Conservation (phyloP, 768 basidiomycete species). For the Agaricus subrufescens region DNA sequence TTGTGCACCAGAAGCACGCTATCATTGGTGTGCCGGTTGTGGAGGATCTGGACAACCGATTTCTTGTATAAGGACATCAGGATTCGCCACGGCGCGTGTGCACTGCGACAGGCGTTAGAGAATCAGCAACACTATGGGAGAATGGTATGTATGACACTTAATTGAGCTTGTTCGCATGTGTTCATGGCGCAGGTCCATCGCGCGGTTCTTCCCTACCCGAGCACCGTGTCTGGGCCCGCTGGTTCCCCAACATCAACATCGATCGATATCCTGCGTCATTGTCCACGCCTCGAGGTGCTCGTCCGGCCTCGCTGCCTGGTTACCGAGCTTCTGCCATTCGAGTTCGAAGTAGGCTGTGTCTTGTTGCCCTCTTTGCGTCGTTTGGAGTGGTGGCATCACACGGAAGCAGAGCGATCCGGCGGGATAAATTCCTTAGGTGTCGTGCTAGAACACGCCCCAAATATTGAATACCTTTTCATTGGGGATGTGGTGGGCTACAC, state of each 20-base stretch:
- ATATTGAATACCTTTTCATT: slow-evolving; percentile 53
- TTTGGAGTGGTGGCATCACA: slow-evolving; percentile 67
- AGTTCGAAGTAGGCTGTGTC: slow-evolving; percentile 45
- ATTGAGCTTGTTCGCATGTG: slow-evolving; percentile 3
- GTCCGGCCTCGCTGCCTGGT: slow-evolving; percentile 37
- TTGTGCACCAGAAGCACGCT: slow-evolving; percentile 35
- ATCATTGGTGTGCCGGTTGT: slow-evolving; percentile 52
- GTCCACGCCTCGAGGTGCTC: slow-evolving; percentile 49
- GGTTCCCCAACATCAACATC: slow-evolving; percentile 25
- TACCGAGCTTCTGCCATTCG: slow-evolving; percentile 35
- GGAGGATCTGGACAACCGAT: slow-evolving; percentile 42
- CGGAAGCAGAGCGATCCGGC: slow-evolving; percentile 52
- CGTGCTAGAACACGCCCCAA: slow-evolving; percentile 49
- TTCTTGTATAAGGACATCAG: slow-evolving; percentile 53
- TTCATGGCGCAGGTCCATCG: slow-evolving; percentile 41
- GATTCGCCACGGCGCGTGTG: slow-evolving; percentile 26
- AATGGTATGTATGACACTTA: slow-evolving; percentile 21
- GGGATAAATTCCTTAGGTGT: slow-evolving; percentile 59
- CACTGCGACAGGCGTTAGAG: slow-evolving; percentile 23
- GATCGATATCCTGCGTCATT: slow-evolving; percentile 43
- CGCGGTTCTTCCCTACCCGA: slow-evolving; percentile 52
- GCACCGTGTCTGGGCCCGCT: slow-evolving; percentile 36
- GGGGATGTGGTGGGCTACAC: slow-evolving; percentile 37
- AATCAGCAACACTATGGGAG: slow-evolving; percentile 22
- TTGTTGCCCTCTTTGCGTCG: slow-evolving; percentile 48